Percentiles rank a stretch among this genome's conserved stretches.
phyloP scores from a whole-genome alignment of 1,284 basidiomycete species.

The Rhodotorula glutinis region DNA sequence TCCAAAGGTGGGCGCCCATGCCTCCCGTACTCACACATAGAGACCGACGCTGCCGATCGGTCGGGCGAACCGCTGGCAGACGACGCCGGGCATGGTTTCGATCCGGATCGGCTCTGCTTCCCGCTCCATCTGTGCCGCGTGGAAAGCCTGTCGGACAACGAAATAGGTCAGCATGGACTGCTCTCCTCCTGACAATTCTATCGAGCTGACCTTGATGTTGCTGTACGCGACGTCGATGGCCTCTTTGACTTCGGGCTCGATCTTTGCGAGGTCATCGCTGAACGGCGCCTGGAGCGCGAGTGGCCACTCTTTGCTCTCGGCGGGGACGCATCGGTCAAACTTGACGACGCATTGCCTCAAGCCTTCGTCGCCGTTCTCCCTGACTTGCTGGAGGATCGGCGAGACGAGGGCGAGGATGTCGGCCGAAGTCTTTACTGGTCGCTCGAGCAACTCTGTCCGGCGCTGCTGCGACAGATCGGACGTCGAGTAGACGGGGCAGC shows the following conservation, averaged over 20 bases:
- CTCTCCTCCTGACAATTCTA: too few species aligned
- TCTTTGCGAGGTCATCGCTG: slow-evolving; percentile 53
- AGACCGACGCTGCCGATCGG: slow-evolving; percentile 93
- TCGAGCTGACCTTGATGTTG: slow-evolving; percentile 72
- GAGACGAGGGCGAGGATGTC: slow-evolving; percentile 94
- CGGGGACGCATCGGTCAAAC: slow-evolving; percentile 76
- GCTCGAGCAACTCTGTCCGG: slow-evolving; percentile 61
- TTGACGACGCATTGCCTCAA: slow-evolving; percentile 86
- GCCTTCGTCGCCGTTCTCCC: slow-evolving; percentile 77
- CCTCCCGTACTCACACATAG: slow-evolving; percentile 75
- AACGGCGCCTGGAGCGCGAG: slow-evolving; percentile 53
- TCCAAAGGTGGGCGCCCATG: too few species aligned
- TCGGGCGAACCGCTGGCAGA: slow-evolving; percentile 87
- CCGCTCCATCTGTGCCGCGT: slow-evolving; percentile 73
- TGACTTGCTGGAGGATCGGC: slow-evolving; percentile 88
- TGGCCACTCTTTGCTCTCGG: slow-evolving; percentile 58
- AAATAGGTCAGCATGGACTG: background rate
- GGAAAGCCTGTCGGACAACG: slow-evolving; percentile 62
- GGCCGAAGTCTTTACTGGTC: slow-evolving; percentile 86
- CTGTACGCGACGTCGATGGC: slow-evolving; percentile 90
- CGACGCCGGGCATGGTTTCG: slow-evolving; percentile 97
- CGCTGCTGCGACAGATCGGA: background rate
- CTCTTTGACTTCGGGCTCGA: slow-evolving; percentile 61
- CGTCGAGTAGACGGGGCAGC: slow-evolving; percentile 12
- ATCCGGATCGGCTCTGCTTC: slow-evolving; percentile 65